Percentiles rank a stretch among this genome's conserved stretches.
phyloP scores from a whole-genome alignment of 140 eudicot genomes.

The Eryngium alpinum region DNA sequence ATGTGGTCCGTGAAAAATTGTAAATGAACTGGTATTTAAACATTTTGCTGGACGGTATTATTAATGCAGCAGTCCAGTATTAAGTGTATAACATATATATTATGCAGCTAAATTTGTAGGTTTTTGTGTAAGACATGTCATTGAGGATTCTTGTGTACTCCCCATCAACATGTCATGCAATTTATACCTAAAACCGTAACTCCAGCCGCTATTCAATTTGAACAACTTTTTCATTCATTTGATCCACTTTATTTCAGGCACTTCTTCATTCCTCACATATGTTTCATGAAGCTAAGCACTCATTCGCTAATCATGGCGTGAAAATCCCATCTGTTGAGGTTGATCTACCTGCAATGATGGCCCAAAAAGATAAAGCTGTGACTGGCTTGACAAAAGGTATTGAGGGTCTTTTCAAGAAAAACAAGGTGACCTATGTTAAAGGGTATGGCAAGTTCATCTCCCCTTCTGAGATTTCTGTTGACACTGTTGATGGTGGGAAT shows the following conservation, averaged over 20 bases:
- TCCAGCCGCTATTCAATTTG: too few species aligned
- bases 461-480: constrained; percentile 73
- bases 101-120: too few species aligned
- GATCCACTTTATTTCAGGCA: constrained; percentile 36
- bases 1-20: too few species aligned
- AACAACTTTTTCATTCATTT: neutral
- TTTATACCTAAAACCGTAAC: too few species aligned
- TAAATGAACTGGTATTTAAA: too few species aligned
- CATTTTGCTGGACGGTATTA: too few species aligned
- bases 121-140: too few species aligned
- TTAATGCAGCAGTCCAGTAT: too few species aligned
- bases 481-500: constrained; percentile 64
- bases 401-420: constrained; percentile 77
- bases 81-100: too few species aligned
- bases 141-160: too few species aligned
- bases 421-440: constrained; percentile 74
- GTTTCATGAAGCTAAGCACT: constrained; percentile 75
- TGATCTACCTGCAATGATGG: constrained; percentile 86
- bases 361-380: constrained; percentile 81
- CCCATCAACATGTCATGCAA: neutral
- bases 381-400: constrained; percentile 59
- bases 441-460: constrained; percentile 70
- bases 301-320: constrained; percentile 74
- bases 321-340: constrained; percentile 60
- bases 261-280: constrained; percentile 89